A percentile compares a stretch with the other conserved stretches of the same genome.
Evolutionary conservation across 2,329 filamentous ascomycete species (phyloP).

Genomic region (Cladophialophora psammophila): DNA sequence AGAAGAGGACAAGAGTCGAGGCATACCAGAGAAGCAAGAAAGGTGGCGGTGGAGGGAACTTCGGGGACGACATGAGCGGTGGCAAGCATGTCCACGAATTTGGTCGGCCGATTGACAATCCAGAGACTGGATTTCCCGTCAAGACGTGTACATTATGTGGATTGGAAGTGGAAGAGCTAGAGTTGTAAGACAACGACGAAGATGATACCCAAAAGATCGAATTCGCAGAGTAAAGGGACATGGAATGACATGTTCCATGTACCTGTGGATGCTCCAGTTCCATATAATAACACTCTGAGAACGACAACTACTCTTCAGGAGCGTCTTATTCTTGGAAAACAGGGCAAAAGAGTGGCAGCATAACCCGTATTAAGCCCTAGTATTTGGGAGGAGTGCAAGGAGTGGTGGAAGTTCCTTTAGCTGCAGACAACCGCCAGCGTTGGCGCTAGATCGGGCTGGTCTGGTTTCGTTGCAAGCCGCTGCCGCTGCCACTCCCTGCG

Average conservation of each 20-base stretch:
- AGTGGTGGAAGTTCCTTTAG: conserved; percentile 6
- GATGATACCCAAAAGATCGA: conserved; percentile 10
- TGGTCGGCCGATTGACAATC: conserved; percentile 65
- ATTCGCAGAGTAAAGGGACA: background rate
- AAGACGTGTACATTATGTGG: conserved; percentile 75
- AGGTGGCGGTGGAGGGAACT: conserved; percentile 60
- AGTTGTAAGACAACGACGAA: conserved; percentile 54
- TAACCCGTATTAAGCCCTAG: background rate
- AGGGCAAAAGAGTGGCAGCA: background rate
- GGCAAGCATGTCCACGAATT: conserved; percentile 90
- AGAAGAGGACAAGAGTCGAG: conserved; percentile 91
- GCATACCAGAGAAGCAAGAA: conserved; percentile 77
- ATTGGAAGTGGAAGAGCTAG: conserved; percentile 72
- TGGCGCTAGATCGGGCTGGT: conserved; percentile 16
- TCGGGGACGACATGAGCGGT: conserved; percentile 77
- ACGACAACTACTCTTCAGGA: background rate
- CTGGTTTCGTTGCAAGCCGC: background rate
- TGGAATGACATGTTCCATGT: background rate
- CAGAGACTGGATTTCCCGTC: conserved; percentile 64
- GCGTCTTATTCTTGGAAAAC: background rate
- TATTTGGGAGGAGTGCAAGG: background rate
- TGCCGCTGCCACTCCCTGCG: conserved; percentile 13
- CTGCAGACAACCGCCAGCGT: conserved; percentile 18
- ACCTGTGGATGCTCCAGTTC: background rate
- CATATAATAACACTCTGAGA: background rate